These are phyloP conservation scores for Pythium insidiosum DNA, from an alignment of 352 stramenopile species.

Conservation along the genomic window DNA sequence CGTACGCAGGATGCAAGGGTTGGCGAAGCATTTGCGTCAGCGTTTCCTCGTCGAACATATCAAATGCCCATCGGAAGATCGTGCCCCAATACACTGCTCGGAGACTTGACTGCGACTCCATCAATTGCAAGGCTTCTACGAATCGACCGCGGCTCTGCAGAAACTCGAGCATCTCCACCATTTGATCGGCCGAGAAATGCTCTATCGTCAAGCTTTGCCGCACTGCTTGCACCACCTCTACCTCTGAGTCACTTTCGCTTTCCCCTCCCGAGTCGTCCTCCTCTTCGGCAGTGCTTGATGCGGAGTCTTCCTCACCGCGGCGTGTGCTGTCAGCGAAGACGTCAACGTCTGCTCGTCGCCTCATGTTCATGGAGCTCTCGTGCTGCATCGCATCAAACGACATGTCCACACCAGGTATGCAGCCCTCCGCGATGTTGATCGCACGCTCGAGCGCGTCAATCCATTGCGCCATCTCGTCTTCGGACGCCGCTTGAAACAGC, in stretches of 20 bases:
- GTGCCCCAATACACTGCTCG: constrained; percentile 52
- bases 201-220: constrained; percentile 1
- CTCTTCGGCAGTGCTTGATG: constrained; percentile 8
- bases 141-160: constrained; percentile 53
- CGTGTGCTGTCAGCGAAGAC: background rate
- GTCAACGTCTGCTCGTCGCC: constrained; percentile 10
- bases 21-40: constrained; percentile 14
- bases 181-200: constrained; percentile 30
- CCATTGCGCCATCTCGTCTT: constrained; percentile 45
- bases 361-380: constrained; percentile 47
- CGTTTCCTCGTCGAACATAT: constrained; percentile 6
- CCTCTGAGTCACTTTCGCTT: constrained; percentile 5
- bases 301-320: constrained; percentile 3
- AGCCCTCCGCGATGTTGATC: constrained; percentile 61
- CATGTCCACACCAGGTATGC: constrained; percentile 35
- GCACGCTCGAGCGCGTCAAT: constrained; percentile 52
- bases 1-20: constrained; percentile 46
- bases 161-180: constrained; percentile 50
- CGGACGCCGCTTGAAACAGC: constrained; percentile 49
- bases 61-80: constrained; percentile 60
- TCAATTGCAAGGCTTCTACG: constrained; percentile 68
- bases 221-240: background rate
- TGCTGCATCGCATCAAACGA: constrained; percentile 39
- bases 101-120: constrained; percentile 39
- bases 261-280: constrained; percentile 16